These are phyloP conservation scores for Paecilomyces dactylethromorphus DNA, from an alignment of 2,329 filamentous ascomycete genomes.

Conservation along the genomic window DNA sequence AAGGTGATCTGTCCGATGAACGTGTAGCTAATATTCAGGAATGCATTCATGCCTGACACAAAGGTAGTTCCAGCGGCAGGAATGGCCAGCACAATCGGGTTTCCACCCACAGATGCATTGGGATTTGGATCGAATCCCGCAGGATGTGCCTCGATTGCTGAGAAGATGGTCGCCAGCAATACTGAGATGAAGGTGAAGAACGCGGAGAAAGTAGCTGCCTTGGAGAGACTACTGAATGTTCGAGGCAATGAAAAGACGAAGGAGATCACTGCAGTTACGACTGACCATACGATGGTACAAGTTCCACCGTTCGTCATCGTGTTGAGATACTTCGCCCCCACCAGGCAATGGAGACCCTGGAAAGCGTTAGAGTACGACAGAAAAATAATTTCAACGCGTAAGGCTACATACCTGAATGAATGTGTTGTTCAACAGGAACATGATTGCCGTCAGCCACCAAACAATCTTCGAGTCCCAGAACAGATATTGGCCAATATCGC, in stretches of 20 bases:
- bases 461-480: slow-evolving; percentile 78
- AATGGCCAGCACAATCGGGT: slow-evolving; percentile 61
- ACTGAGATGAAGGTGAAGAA: slow-evolving; percentile 88
- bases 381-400: background rate
- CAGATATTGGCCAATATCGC: slow-evolving; percentile 90
- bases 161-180: slow-evolving; percentile 74
- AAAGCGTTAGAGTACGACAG: background rate
- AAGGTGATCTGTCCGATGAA: slow-evolving; percentile 95
- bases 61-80: slow-evolving; percentile 69
- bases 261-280: slow-evolving; percentile 67
- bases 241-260: slow-evolving; percentile 76
- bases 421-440: slow-evolving; percentile 92
- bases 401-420: slow-evolving; percentile 63
- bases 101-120: slow-evolving; percentile 41
- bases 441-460: slow-evolving; percentile 64
- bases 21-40: slow-evolving; percentile 92
- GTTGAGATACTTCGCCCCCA: slow-evolving; percentile 82
- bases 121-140: slow-evolving; percentile 54
- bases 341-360: slow-evolving; percentile 71
- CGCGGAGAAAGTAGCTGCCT: slow-evolving; percentile 71
- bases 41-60: slow-evolving; percentile 75
- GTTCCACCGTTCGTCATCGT: slow-evolving; percentile 69
- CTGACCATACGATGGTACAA: slow-evolving; percentile 74
- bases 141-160: slow-evolving; percentile 68
- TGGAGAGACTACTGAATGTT: slow-evolving; percentile 74